Base-by-base conservation (phyloP, 345 rosid genomes). In the Populus davidiana region DNA sequence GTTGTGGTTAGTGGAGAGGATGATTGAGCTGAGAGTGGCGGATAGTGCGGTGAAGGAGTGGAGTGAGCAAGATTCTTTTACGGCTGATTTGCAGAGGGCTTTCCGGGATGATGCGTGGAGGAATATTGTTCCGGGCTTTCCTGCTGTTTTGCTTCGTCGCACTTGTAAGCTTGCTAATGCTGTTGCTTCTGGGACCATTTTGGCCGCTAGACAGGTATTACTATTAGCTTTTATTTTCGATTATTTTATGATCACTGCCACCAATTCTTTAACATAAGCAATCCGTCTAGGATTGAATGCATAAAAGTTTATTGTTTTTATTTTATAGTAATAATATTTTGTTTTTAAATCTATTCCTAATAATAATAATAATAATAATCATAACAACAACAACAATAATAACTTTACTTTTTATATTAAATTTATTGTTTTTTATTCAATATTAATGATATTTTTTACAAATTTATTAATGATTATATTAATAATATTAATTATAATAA, bases 1-100 rank as follows among this genome's bases (percentile, higher is more conserved):
- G 82, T 31, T 85, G 75, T 91, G 95, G 93, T 35, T 91, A 75
- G 83, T 91, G 71, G 93, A 91, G 89, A 86, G 95, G 86, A 91
- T 91, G 95, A 86, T 91, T 59, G 95, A 91, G 86, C 72, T 91
- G 84, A 81, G 86, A 33, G 91, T 91, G 47, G 91, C 93, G 0
- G 95, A 91, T 70, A 67, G 76, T 1, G 95, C 93, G 0, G 93
- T 88, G 25, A 86, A 80, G 81, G 88, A 87, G 69, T 89, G 95
- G 95, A 91, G 95, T 12, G 91, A 87, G 73, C 93, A 89, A 84
- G 70, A 87, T 1, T 81, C 77, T 0, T 89, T 91, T 59, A 91
- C 91, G 0, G 84, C 90, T 61, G 90, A 91, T 79, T 83, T 91
- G 87, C 93, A 81, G 83, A 82, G 89, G 36, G 93, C 91, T 1